A percentile compares a stretch with the other conserved stretches of the same genome.
phyloP scores from a whole-genome alignment of 2,329 filamentous ascomycete species.

The Fusarium palustre region DNA sequence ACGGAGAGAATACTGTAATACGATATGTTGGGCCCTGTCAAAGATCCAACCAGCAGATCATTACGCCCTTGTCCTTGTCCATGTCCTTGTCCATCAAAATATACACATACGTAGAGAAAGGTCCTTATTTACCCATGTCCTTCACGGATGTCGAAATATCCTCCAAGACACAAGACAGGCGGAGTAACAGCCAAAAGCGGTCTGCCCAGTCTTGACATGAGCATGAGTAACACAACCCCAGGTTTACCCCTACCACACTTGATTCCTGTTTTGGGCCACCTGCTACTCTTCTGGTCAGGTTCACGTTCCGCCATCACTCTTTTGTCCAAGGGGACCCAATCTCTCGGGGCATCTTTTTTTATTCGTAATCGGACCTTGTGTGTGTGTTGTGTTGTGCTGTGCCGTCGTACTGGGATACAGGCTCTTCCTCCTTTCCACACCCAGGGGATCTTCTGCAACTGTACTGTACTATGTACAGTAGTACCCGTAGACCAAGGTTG shows the following conservation, averaged over 20 bases:
- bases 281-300: slow-evolving; percentile 9
- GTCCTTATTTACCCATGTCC: background rate
- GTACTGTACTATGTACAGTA: background rate
- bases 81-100: slow-evolving; percentile 19
- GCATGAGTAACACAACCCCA: slow-evolving; percentile 34
- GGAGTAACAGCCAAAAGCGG: slow-evolving; percentile 40
- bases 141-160: background rate
- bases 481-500: background rate
- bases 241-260: slow-evolving; percentile 36
- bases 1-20: background rate
- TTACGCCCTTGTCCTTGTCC: slow-evolving; percentile 25
- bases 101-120: background rate
- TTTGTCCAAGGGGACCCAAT: slow-evolving; percentile 24
- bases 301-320: slow-evolving; percentile 23
- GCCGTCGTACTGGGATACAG: background rate
- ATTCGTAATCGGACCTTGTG: slow-evolving; percentile 6
- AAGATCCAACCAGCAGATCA: slow-evolving; percentile 35
- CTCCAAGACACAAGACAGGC: slow-evolving; percentile 29
- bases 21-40: background rate
- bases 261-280: slow-evolving; percentile 17
- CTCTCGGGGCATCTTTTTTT: slow-evolving; percentile 15
- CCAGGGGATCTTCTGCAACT: slow-evolving; percentile 5
- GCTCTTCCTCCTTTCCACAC: background rate
- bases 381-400: slow-evolving; percentile 2
- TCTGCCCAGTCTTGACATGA: slow-evolving; percentile 34